phyloP scores from a whole-genome alignment of 2,329 filamentous ascomycete genomes.

The Clonostachys solani region DNA sequence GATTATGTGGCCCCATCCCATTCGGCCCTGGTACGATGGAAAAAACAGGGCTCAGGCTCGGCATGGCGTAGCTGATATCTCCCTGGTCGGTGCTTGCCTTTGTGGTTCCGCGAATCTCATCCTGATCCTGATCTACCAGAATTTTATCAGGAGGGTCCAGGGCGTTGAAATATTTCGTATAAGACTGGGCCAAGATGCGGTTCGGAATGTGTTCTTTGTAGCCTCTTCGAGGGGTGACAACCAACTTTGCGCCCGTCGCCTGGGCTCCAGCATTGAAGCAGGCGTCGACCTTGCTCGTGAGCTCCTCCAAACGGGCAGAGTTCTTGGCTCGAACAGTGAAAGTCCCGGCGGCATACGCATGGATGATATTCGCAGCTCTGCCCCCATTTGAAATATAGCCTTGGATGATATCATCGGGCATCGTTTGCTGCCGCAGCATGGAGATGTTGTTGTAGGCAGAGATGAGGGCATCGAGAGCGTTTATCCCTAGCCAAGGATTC shows the following conservation, averaged over 20 bases:
- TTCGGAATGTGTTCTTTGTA: conserved; percentile 55
- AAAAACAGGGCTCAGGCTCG: conserved; percentile 48
- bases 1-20: conserved; percentile 11
- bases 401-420: conserved; percentile 27
- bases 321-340: conserved; percentile 17
- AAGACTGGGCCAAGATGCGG: conserved; percentile 35
- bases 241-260: conserved; percentile 40
- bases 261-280: conserved; percentile 33
- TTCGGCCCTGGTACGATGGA: conserved; percentile 34
- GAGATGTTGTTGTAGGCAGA: conserved; percentile 26
- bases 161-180: conserved; percentile 37
- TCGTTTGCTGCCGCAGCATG: conserved; percentile 30
- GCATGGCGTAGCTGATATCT: conserved; percentile 52
- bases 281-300: conserved; percentile 34
- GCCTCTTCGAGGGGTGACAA: conserved; percentile 27
- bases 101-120: conserved; percentile 26
- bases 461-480: conserved; percentile 30
- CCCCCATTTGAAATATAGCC: conserved; percentile 48
- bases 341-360: conserved; percentile 36
- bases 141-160: conserved; percentile 19
- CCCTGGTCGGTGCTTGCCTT: conserved; percentile 56
- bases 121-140: conserved; percentile 34
- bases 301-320: conserved; percentile 9
- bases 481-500: conserved; percentile 28
- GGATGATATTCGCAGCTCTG: conserved; percentile 51